These are phyloP conservation scores for Claviceps sp. DNA, from an alignment of 2,329 filamentous ascomycete species.

Conservation along the genomic window DNA sequence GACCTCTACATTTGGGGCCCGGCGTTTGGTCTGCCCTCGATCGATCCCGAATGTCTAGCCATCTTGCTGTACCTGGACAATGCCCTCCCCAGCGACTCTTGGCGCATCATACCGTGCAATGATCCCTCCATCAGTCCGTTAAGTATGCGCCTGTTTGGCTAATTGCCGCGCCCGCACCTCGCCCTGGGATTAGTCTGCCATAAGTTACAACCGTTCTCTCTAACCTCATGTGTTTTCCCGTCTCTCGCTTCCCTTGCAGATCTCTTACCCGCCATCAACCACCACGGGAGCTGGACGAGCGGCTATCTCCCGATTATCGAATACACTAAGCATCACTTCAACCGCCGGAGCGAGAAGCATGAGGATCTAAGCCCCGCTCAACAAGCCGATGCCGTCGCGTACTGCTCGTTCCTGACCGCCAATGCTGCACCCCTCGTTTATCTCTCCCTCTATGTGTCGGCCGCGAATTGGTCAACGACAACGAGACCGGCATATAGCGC, in stretches of 20 bases:
- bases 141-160: conserved; percentile 32
- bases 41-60: conserved; percentile 83
- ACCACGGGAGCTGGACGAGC: conserved; percentile 38
- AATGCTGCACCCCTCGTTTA: conserved; percentile 69
- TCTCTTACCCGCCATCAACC: conserved; percentile 39
- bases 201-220: not conserved
- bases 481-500: conserved; percentile 71
- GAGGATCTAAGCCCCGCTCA: conserved; percentile 24
- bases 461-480: conserved; percentile 65
- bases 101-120: conserved; percentile 60
- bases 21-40: conserved; percentile 76
- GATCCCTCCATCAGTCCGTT: conserved; percentile 58
- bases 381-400: conserved; percentile 35
- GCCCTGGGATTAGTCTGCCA: not conserved
- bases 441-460: conserved; percentile 79
- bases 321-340: conserved; percentile 25
- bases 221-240: conserved; percentile 3
- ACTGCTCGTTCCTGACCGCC: conserved; percentile 57
- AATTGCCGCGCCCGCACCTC: not conserved
- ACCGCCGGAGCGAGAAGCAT: conserved; percentile 21
- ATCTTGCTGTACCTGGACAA: conserved; percentile 63
- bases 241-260: conserved; percentile 24
- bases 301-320: conserved; percentile 49
- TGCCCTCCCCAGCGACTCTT: conserved; percentile 44
- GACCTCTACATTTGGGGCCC: conserved; percentile 85